These are phyloP conservation scores for Esteya vermicola DNA, from an alignment of 2,329 filamentous ascomycete genomes.

Conservation along the genomic window DNA sequence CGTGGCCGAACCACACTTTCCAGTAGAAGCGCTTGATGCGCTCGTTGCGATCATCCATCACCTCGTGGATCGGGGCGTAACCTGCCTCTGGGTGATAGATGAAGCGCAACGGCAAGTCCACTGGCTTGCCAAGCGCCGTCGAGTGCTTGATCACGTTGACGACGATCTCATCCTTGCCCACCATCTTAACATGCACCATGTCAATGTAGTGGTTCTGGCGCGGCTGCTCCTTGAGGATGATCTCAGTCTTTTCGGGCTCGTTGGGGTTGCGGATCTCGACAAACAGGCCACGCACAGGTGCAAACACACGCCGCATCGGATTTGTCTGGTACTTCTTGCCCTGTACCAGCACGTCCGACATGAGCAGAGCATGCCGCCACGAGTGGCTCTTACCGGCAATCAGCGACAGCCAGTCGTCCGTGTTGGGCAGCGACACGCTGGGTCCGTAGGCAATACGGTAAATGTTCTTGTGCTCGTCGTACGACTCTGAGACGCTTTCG, in stretches of 20 bases:
- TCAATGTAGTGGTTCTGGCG: slow-evolving; percentile 76
- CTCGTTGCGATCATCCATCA: slow-evolving; percentile 93
- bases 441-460: slow-evolving; percentile 72
- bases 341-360: slow-evolving; percentile 85
- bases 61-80: slow-evolving; percentile 92
- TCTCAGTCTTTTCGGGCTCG: slow-evolving; percentile 68
- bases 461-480: slow-evolving; percentile 65
- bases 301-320: slow-evolving; percentile 82
- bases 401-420: slow-evolving; percentile 76
- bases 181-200: slow-evolving; percentile 73
- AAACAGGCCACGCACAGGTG: slow-evolving; percentile 70
- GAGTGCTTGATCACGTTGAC: slow-evolving; percentile 90
- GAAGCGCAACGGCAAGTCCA: slow-evolving; percentile 77
- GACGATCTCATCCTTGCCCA: slow-evolving; percentile 62
- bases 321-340: slow-evolving; percentile 96
- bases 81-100: slow-evolving; percentile 89
- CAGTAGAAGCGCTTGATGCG: slow-evolving; percentile 99
- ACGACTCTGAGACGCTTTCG: slow-evolving; percentile 65
- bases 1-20: slow-evolving; percentile 89
- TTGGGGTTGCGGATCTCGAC: slow-evolving; percentile 79
- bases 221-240: slow-evolving; percentile 76
- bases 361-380: slow-evolving; percentile 91
- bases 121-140: slow-evolving; percentile 68
- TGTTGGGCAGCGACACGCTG: slow-evolving; percentile 57
- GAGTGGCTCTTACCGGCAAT: slow-evolving; percentile 75